Conservation (phyloP, 2,329 filamentous ascomycete species). For the Cyphellophora attinorum region DNA sequence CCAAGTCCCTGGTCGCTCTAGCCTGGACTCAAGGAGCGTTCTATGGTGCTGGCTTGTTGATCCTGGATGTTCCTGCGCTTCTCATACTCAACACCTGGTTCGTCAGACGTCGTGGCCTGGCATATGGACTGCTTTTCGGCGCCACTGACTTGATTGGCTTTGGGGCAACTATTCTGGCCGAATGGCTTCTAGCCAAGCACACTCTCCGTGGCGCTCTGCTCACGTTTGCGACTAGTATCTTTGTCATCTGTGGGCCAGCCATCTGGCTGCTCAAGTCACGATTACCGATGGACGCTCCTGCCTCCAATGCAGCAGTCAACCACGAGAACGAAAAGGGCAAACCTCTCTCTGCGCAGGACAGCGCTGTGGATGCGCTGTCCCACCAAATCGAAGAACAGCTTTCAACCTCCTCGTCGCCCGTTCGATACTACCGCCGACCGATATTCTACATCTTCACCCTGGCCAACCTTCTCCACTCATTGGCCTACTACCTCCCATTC, state of each 20-base stretch:
- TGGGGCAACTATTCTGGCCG: too few relatives aligned
- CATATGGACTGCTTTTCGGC: slow-evolving; percentile 40
- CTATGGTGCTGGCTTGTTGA: slow-evolving; percentile 39
- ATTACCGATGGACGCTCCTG: too few relatives aligned
- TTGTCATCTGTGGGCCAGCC: slow-evolving; percentile 5
- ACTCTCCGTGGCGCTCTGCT: too few relatives aligned
- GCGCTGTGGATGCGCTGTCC: too few relatives aligned
- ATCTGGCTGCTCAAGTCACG: background rate
- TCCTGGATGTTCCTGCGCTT: slow-evolving; percentile 40
- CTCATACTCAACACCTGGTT: slow-evolving; percentile 47
- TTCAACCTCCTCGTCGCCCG: background rate
- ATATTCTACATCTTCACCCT: slow-evolving; percentile 28
- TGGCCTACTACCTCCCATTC: slow-evolving; percentile 27
- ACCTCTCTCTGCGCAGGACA: too few relatives aligned
- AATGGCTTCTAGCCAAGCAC: too few relatives aligned
- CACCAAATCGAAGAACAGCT: background rate
- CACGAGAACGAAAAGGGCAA: too few relatives aligned
- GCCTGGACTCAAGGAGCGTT: slow-evolving; percentile 33
- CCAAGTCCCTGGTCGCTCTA: slow-evolving; percentile 31
- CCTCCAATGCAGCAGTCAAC: too few relatives aligned
- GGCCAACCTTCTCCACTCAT: slow-evolving; percentile 23
- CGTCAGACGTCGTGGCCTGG: slow-evolving; percentile 40
- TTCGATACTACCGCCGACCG: slow-evolving; percentile 4
- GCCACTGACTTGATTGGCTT: too few relatives aligned
- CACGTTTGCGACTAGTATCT: too few relatives aligned